phyloP scores from a whole-genome alignment of 2,329 filamentous ascomycete genomes.

The Xylaria arbuscula region DNA sequence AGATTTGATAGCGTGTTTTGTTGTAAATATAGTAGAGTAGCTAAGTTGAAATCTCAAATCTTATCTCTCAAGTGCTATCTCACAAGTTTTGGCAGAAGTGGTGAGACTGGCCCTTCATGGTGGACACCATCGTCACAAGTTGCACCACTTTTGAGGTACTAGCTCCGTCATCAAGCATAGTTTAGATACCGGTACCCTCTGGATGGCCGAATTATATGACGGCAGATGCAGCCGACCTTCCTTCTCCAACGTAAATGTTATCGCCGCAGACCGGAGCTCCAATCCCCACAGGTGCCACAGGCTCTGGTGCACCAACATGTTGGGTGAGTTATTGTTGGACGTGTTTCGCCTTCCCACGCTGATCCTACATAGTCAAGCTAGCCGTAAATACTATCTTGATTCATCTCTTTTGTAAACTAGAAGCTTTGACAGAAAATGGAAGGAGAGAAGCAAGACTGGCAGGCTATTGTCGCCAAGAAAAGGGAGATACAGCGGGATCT shows the following conservation, averaged over 20 bases:
- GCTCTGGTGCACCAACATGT: neutral
- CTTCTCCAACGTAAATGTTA: neutral
- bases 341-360: too few relatives aligned
- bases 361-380: neutral
- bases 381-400: neutral
- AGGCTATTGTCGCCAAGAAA: slow-evolving; percentile 20
- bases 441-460: slow-evolving; percentile 16
- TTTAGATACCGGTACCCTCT: neutral
- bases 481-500: slow-evolving; percentile 16
- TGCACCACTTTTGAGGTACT: slow-evolving; percentile 22
- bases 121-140: too few relatives aligned
- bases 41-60: too few relatives aligned
- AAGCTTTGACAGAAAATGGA: slow-evolving; percentile 9
- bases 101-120: too few relatives aligned
- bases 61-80: too few relatives aligned
- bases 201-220: neutral
- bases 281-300: slow-evolving; percentile 14
- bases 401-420: neutral
- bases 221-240: neutral
- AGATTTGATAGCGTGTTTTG: too few relatives aligned
- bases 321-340: neutral
- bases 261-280: slow-evolving; percentile 19
- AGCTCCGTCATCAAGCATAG: neutral
- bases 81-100: too few relatives aligned
- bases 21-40: too few relatives aligned